Base-by-base conservation (phyloP, 768 basidiomycete genomes). In the Rubroboletus satanas region DNA sequence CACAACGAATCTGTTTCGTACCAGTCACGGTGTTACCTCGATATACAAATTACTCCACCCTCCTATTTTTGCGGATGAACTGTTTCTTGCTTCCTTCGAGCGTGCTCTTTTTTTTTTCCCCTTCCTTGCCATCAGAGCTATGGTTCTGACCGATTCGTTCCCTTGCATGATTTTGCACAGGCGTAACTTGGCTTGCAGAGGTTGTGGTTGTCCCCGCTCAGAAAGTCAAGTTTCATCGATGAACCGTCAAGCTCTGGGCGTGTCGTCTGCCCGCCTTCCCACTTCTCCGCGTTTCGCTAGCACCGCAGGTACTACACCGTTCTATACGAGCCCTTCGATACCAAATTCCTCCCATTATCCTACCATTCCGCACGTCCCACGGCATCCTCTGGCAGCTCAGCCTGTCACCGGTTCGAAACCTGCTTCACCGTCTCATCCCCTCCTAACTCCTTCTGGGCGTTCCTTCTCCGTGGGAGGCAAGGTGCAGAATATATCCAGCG, bases 391-490 rank as follows among this genome's bases (percentile, higher is more conserved):
- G 18, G 64, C 67, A 52, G 60, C 68, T 52, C 65, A 55, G 31
- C 51, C 67, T 50, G 54, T 42, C 45, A 11, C 51, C 11, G 39
- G 15, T 28, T 33, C 65, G 49, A 82, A 79, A 58, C 66, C 70
- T 23, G 62, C 68, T 46, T 68, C 73, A 23, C 77, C 71, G n/a
- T 73, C 80, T n/a, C 85, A 84, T 57, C 85, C 87, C 23, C 75
- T 91, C 47, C 81, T 93, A 58, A 93, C 91, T 1, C 91, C 91
- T 4, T 90, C 90, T 11, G 91, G 91, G 2, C 81, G 86, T 21
- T 82, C 85, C 9, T 85, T 93, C 57, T 83, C 87, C 48, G 68
- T 80, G 23, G 89, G 90, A 52, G 91, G 90, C 10, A 82, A 82
- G 59, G 88, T 93, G 7, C 87, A 86, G 62, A 91, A 93, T 62